Evolutionary conservation across 495 filamentous ascomycete genomes (phyloP), one percentile per base, ranked within the genome.

Genomic region (Penicillium turbatum): DNA sequence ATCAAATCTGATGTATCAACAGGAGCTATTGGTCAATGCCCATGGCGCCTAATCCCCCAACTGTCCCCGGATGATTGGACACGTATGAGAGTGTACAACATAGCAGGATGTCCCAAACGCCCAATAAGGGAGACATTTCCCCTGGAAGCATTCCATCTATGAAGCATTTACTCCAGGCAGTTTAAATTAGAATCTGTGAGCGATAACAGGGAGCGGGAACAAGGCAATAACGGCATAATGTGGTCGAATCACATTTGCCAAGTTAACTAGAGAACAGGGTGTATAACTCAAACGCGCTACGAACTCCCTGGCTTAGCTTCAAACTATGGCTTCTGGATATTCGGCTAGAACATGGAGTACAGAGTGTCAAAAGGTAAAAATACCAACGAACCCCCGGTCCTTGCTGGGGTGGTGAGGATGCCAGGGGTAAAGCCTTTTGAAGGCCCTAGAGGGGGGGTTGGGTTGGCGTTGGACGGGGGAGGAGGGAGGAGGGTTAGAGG

Each of bases 1-100:
- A 41, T 10, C 38, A 8, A 16, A 63, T 60, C 57, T 58, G 67
- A 72, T 68, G 58, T 61, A 65, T 72, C 69, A 66, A 56, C 61
- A 54, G 62, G 67, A 68, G 65, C 57, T 62, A 54, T 59, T 62
- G 54, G 57, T 48, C 43, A 34, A 54, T 54, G 65, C 43, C 63
- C 56, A 56, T 70, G 65, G 65, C 63, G 29, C 60, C 54, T 49
- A 48, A 54, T 54, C 58, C 48, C 37, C 15, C 11, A 55, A 43
- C 17, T 15, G 17, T 35, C 4, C 31, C 3, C 21, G 32, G 8
- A 15, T 51, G 37, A 40, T 42, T 34, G 48, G 37, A 31, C 16
- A 40, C 9, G 36, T 39, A n/a, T 36, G 35, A 21, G 24, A 27
- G 24, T 13, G n/a, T 42, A 15, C 21, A 26, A 48, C 17, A 37